Evolutionary conservation across 208 protist species (phyloP), one percentile per base, ranked within the genome.

Genomic region (Porcisia hertigi): DNA sequence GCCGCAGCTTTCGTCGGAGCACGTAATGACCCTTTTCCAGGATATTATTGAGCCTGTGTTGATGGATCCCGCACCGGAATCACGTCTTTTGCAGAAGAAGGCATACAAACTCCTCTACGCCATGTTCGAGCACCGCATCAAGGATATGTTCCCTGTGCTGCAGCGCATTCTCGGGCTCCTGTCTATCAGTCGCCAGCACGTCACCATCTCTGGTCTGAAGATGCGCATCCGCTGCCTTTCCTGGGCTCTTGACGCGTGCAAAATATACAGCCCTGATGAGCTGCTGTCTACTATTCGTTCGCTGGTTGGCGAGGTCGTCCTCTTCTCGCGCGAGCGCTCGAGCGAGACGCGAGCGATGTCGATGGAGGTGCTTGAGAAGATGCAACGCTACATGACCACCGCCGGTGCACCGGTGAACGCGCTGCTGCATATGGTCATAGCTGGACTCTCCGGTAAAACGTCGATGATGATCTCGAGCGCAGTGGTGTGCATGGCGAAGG

Each of bases 311-410:
- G 93, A 97, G 80, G 80, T 93, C 5, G 88, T 97, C 36, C 81
- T 92, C 71, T 91, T 94, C 75, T 88, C 93, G 2, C 87, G 93
- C 34, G 89, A 95, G 81, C 82, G 83, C n/a, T 94, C 91, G 62
- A 88, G 85, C 76, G 89, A 94, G 70, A 92, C 89, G 62, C 93
- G 93, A 53, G 75, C 79, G 4, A 87, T 93, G 84, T 86, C 93
- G 47, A 97, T 97, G 93, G 90, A 94, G 39, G 80, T 94, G 62
- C 65, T 97, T 47, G 93, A 95, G 80, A 94, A 94, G 78, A 95
- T 97, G 91, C 91, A 95, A 60, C 88, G 86, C 57, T 97, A 96
- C 76, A 75, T 89, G 76, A 83, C 80, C 25, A 39, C 77, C 9
- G 82, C 85, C 53, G 90, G 89, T 7, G 85, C 78, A 41, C 89